Conservation (phyloP, 441 rosid species). For the Pelargonium citronellum region DNA sequence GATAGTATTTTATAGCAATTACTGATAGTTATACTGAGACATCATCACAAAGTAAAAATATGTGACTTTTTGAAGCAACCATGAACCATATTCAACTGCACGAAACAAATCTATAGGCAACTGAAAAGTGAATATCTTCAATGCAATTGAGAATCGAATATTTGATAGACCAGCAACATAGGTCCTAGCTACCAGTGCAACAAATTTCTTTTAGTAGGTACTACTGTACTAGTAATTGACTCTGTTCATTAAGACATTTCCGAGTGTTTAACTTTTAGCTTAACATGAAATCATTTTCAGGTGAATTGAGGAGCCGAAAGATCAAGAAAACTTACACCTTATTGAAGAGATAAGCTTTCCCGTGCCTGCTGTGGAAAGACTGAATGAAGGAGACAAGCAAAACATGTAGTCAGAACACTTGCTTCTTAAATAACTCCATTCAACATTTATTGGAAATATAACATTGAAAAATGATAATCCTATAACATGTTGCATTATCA, state of each 20-base stretch:
- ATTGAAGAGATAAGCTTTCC: constrained; percentile 94
- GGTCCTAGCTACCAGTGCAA: constrained; percentile 2
- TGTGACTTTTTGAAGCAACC: not conserved
- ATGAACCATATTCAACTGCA: not conserved
- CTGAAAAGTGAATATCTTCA: constrained; percentile 9
- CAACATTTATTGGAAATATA: constrained; percentile 11
- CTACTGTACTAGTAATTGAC: not conserved
- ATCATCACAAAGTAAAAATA: not conserved
- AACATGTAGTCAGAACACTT: constrained; percentile 35
- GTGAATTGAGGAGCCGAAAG: constrained; percentile 18
- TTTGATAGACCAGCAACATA: no score
- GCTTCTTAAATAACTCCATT: constrained; percentile 15
- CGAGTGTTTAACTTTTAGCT: constrained; percentile 1
- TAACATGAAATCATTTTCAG: constrained; percentile 1
- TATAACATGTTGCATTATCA: constrained; percentile 7
- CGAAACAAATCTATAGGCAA: not conserved
- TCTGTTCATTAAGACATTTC: constrained; percentile 2
- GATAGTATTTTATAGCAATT: not conserved
- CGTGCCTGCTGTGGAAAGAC: constrained; percentile 81
- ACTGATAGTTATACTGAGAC: no score
- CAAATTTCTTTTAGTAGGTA: not conserved
- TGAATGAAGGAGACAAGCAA: constrained; percentile 37
- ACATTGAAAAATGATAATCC: not conserved
- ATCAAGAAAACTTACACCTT: constrained; percentile 83
- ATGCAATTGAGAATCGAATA: not conserved